Conservation (phyloP, 129 eudicot species). For the Erigeron canadensis region DNA sequence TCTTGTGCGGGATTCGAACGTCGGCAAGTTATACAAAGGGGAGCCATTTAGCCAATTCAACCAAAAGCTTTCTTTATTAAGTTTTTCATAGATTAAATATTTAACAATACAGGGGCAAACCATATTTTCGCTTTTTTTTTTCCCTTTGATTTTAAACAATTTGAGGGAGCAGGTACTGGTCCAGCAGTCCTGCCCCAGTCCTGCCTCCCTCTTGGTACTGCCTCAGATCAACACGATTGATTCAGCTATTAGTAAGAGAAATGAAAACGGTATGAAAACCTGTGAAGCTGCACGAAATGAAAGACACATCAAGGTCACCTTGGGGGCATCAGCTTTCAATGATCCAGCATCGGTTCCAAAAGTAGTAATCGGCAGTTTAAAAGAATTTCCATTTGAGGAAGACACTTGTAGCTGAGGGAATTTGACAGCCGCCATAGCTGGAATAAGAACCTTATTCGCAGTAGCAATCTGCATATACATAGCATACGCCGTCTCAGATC, state of each 20-base stretch:
- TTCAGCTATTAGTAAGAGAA: constrained; percentile 3
- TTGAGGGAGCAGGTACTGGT: too few relatives aligned
- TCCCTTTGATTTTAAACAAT: too few relatives aligned
- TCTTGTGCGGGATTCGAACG: too few relatives aligned
- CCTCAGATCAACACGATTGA: not conserved
- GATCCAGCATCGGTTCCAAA: constrained; percentile 36
- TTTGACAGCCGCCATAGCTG: constrained; percentile 75
- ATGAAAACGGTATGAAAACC: constrained; percentile 38
- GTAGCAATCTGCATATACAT: constrained; percentile 51
- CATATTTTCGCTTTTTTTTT: too few relatives aligned
- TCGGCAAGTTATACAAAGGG: too few relatives aligned
- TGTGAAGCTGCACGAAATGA: constrained; percentile 88
- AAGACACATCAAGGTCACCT: constrained; percentile 72
- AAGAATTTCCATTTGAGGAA: constrained; percentile 52
- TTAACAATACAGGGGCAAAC: too few relatives aligned
- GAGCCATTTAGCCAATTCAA: too few relatives aligned
- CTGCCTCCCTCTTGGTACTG: too few relatives aligned
- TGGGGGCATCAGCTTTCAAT: constrained; percentile 39
- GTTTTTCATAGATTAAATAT: too few relatives aligned
- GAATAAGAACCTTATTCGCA: constrained; percentile 71
- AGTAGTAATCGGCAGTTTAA: constrained; percentile 59
- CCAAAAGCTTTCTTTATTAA: too few relatives aligned
- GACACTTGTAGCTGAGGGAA: constrained; percentile 77
- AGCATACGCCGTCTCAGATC: constrained; percentile 12
- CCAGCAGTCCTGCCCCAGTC: too few relatives aligned